These are phyloP conservation scores for Cercis canadensis DNA, from an alignment of 306 rosid species.

Conservation along the genomic window DNA sequence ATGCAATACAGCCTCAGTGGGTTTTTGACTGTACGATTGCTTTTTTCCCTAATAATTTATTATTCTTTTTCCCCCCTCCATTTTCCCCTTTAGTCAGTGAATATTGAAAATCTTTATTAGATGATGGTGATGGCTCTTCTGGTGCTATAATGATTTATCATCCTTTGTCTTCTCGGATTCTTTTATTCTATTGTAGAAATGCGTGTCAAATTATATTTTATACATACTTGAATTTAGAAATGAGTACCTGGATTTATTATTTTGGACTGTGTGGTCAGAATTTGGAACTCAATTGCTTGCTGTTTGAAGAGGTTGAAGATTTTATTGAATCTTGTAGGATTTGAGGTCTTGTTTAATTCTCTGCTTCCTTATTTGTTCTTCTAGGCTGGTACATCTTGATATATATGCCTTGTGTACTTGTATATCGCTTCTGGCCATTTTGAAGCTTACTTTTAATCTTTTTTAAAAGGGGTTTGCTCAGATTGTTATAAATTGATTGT, in stretches of 20 bases:
- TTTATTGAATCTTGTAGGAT: neutral
- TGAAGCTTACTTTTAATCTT: too few relatives aligned
- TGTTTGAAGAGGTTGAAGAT: neutral
- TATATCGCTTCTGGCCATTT: too few relatives aligned
- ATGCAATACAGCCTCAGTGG: conserved; percentile 98
- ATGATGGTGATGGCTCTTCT: conserved; percentile 7
- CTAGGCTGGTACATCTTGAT: too few relatives aligned
- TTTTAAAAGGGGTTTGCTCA: too few relatives aligned
- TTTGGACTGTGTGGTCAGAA: neutral
- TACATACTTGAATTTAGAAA: too few relatives aligned
- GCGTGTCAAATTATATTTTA: conserved; percentile 16
- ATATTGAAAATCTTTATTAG: conserved; percentile 10
- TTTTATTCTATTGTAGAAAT: conserved; percentile 19
- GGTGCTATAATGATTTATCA: neutral
- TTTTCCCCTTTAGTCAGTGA: neutral
- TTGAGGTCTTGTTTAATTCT: neutral
- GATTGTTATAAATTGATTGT: too few relatives aligned
- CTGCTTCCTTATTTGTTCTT: too few relatives aligned
- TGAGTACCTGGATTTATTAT: neutral
- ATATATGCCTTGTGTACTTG: too few relatives aligned
- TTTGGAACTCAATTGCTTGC: neutral
- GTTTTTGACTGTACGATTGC: conserved; percentile 81
- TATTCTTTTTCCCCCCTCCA: neutral
- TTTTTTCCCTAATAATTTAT: conserved; percentile 36
- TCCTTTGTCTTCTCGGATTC: too few relatives aligned